A percentile compares a stretch with the other conserved stretches of the same genome.
phyloP scores from a whole-genome alignment of 1,139 yeast genomes.

The Schwanniomyces etchellsii region DNA sequence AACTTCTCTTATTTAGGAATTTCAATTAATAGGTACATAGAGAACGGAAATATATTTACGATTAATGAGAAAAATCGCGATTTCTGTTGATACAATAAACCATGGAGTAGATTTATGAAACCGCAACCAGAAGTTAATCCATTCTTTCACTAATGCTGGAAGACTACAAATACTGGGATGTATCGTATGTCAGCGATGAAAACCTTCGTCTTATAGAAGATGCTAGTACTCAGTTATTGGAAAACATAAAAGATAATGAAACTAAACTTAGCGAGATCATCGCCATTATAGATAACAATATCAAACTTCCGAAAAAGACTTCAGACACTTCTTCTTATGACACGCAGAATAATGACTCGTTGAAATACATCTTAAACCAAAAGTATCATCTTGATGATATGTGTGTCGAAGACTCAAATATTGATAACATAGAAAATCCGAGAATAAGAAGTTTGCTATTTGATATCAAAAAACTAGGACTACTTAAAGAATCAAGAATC shows the following conservation, averaged over 20 bases:
- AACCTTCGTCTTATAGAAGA: background rate
- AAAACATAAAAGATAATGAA: background rate
- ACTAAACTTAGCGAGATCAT: background rate
- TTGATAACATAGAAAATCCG: background rate
- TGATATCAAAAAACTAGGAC: slow-evolving; percentile 11
- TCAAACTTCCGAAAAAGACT: slow-evolving; percentile 1
- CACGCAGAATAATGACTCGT: background rate
- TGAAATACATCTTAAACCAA: slow-evolving; percentile 3
- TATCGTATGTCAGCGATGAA: background rate
- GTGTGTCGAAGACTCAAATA: background rate
- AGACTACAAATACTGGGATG: no score
- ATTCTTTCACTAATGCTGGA: no score
- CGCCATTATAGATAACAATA: slow-evolving; percentile 1
- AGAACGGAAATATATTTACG: no score
- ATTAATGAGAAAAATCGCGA: no score
- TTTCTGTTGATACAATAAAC: no score
- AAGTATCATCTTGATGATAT: slow-evolving; percentile 6
- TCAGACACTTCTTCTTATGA: background rate
- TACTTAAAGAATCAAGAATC: slow-evolving; percentile 5
- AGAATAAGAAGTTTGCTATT: slow-evolving; percentile 12
- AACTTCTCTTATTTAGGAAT: no score
- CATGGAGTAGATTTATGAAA: no score
- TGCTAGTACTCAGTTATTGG: background rate
- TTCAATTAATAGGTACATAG: no score
- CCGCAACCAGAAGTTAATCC: no score